Base-by-base conservation (phyloP, 805 yeast species). In the Cyberlindnera misumaiensis region DNA sequence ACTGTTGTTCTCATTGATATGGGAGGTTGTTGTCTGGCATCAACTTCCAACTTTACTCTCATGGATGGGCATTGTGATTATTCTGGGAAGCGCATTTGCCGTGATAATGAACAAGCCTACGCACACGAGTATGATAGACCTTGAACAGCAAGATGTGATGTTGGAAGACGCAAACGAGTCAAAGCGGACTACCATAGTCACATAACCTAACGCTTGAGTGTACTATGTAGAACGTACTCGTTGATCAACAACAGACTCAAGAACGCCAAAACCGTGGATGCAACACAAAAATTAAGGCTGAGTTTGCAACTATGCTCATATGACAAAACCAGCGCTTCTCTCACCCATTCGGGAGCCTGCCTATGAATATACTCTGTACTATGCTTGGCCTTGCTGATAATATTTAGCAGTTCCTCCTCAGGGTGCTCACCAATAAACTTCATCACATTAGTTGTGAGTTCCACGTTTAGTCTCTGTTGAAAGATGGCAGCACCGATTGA, bases 1-100 rank as follows among this genome's bases (percentile, higher is more conserved):
- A 52, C 70, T 88, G 68, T 62, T 88, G 2, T 86, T 81, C 62
- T 90, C 96, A 0, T 63, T 86, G n/a, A 41, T 83, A 25, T 80
- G 89, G 76, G 96, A 88, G 55, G 62, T 75, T 27, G 32, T 76
- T 1, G 62, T 87, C 22, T 89, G 86, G 80, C 69, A 75, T 43
- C 87, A 82, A 55, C 57, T 77, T 15, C 96, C 96, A 1, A 79
- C 77, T 14, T 43, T 75, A 22, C 67, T 83, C 64, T 80, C 89
- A 41, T 60, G 77, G 48, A 46, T 77, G 15, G 97, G 97, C 1
- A 80, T 83, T 38, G 41, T 69, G 1, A 64, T 88, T 28, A 85
- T 88, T 42, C 57, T 85, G 14, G 72, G 75, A 1, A 69, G 82
- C 34, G 90, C 94, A 1, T 57, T 73, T 25, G 59, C 70, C 32